Conservation (phyloP, 2,329 filamentous ascomycete species). For the Diaporthe helianthi region DNA sequence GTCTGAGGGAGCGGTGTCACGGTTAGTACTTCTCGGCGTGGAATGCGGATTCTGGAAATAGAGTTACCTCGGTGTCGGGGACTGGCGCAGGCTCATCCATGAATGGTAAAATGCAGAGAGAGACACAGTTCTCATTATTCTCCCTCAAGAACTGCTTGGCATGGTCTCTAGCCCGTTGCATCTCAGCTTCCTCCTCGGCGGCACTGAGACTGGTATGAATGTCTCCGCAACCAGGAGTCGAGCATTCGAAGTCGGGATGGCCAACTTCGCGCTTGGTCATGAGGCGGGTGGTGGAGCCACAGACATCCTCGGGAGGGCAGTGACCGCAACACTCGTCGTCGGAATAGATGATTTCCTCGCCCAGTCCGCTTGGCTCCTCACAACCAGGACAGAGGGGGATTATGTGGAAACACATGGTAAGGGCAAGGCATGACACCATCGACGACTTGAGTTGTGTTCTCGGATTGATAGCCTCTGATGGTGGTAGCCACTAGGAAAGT, state of each 20-base stretch:
- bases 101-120: slow-evolving; percentile 33
- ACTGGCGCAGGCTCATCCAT: background rate
- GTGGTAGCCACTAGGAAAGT: background rate
- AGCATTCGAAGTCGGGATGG: slow-evolving; percentile 32
- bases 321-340: slow-evolving; percentile 30
- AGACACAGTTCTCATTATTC: slow-evolving; percentile 25
- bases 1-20: background rate
- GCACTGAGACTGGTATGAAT: background rate
- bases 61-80: background rate
- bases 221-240: slow-evolving; percentile 28
- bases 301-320: slow-evolving; percentile 22
- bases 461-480: too few relatives aligned
- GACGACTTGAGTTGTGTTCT: background rate
- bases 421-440: background rate
- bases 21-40: background rate
- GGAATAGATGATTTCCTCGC: slow-evolving; percentile 33
- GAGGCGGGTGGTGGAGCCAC: slow-evolving; percentile 28
- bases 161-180: slow-evolving; percentile 26
- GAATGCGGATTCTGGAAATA: fast-evolving
- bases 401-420: slow-evolving; percentile 33
- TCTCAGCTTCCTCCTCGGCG: slow-evolving; percentile 28
- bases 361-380: slow-evolving; percentile 33
- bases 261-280: slow-evolving; percentile 32
- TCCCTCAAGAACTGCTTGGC: slow-evolving; percentile 31
- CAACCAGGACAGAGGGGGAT: slow-evolving; percentile 33